Base-by-base conservation (phyloP, 768 basidiomycete species). In the Suillus plorans region DNA sequence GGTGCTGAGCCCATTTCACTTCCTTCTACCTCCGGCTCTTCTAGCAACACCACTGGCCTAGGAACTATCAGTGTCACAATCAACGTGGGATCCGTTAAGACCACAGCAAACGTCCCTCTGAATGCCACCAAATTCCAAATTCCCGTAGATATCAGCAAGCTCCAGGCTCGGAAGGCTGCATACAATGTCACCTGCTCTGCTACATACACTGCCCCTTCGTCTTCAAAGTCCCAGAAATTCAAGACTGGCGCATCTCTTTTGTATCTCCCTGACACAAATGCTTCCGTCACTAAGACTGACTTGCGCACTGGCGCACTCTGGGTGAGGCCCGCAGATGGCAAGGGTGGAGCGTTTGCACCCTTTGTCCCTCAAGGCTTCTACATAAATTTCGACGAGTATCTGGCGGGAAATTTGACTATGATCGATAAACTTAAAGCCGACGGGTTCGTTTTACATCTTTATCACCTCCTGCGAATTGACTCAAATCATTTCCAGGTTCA, bases 321-420 rank as follows among this genome's bases (percentile, higher is more conserved):
- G 69, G 76, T 75, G 5, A 80, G 80, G 60, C 77, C 76, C 63
- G 74, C 63, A 5, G 41, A 69, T 57, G 66, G 66, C 22, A 70
- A 66, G 7, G 70, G 70, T 22, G 63, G 69, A 1, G 22, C 36
- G 2, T 76, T 76, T 65, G 70, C 79, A 65, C 76, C 82, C 0
- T 74, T 88, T 14, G 73, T 93, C 63, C 90, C 92, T 0, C 83
- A 91, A 53, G 91, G 91, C 0, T 94, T 90, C 74, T 93, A 91
- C 68, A 86, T 90, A 0, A 73, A 80, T 6, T 88, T 89, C 56
- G 84, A 82, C 47, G 72, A 74, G 18, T 87, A 86, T 64, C 76
- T 91, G 18, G 81, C 77, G 2, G 70, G 76, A 8, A 86, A 92
- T 70, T 69, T 84, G 52, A 72, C 86, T 1, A 72, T 82, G 6